A percentile compares a stretch with the other conserved stretches of the same genome.
phyloP scores from a whole-genome alignment of 78 protist genomes.

The Cavenderia fasciculata region DNA sequence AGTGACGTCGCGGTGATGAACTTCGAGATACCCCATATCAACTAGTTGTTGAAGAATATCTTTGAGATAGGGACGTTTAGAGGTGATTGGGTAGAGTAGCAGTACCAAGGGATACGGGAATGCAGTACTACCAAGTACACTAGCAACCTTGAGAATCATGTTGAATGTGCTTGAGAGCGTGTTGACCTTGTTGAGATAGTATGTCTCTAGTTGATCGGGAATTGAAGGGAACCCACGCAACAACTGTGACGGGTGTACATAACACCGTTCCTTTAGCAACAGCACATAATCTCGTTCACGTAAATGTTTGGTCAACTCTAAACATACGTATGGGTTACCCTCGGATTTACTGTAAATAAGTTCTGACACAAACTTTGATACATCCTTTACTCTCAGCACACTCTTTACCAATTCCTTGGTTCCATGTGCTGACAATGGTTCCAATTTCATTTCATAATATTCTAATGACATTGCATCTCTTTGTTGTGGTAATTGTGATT shows the following conservation, averaged over 20 bases:
- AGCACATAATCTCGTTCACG: neutral
- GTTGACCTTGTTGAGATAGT: constrained; percentile 10
- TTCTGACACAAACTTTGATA: neutral
- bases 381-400: constrained; percentile 6
- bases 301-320: neutral
- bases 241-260: constrained; percentile 18
- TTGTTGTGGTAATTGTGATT: neutral
- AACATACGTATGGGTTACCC: constrained; percentile 57
- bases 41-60: constrained; percentile 21
- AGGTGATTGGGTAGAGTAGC: constrained; percentile 18
- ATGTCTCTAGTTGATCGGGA: constrained; percentile 4
- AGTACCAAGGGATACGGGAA: constrained; percentile 38
- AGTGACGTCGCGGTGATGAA: too few species aligned
- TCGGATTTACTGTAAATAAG: neutral
- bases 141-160: constrained; percentile 12
- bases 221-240: neutral
- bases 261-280: neutral
- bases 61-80: constrained; percentile 8
- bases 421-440: neutral
- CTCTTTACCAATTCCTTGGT: constrained; percentile 11
- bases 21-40: neutral
- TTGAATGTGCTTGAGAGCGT: neutral
- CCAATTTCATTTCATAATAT: constrained; percentile 17
- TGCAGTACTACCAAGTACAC: constrained; percentile 1
- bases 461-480: constrained; percentile 41